phyloP scores from a whole-genome alignment of 805 yeast species.

The Metschnikowia dekortorum region DNA sequence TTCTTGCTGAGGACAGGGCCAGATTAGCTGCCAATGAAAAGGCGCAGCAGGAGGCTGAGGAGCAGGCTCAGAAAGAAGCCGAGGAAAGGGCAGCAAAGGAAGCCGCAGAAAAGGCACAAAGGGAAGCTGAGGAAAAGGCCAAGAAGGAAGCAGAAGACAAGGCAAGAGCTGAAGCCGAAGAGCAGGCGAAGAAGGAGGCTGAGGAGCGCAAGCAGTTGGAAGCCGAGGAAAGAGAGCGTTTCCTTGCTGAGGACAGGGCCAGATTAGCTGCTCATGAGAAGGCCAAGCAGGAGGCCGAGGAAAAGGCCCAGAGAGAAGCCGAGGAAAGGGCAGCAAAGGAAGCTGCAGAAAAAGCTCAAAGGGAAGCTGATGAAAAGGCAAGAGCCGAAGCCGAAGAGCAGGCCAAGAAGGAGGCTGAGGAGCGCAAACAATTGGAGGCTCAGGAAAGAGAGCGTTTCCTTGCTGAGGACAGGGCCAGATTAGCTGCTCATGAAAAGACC shows the following conservation, averaged over 20 bases:
- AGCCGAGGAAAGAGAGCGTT: conserved; percentile 12
- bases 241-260: conserved; percentile 8
- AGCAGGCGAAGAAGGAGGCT: conserved; percentile 17
- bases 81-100: conserved; percentile 18
- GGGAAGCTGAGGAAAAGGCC: conserved; percentile 6
- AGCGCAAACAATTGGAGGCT: too few species aligned
- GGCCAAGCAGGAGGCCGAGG: conserved; percentile 6
- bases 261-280: conserved; percentile 23
- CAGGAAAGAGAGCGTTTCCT: too few species aligned
- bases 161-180: background rate
- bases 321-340: too few species aligned
- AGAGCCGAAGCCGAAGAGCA: too few species aligned
- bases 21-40: conserved; percentile 24
- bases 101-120: background rate
- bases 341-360: too few species aligned
- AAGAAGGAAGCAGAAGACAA: background rate
- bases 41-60: conserved; percentile 17
- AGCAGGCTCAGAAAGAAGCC: conserved; percentile 8
- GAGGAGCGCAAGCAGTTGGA: conserved; percentile 21
- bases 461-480: too few species aligned
- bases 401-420: too few species aligned
- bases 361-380: too few species aligned
- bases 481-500: too few species aligned
- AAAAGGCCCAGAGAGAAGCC: background rate
- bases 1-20: conserved; percentile 9